Percentiles rank a stretch among this genome's conserved stretches.
These are phyloP conservation scores for Cutaneotrichosporon sp. DNA, from an alignment of 1,284 basidiomycete genomes.

Conservation along the genomic window DNA sequence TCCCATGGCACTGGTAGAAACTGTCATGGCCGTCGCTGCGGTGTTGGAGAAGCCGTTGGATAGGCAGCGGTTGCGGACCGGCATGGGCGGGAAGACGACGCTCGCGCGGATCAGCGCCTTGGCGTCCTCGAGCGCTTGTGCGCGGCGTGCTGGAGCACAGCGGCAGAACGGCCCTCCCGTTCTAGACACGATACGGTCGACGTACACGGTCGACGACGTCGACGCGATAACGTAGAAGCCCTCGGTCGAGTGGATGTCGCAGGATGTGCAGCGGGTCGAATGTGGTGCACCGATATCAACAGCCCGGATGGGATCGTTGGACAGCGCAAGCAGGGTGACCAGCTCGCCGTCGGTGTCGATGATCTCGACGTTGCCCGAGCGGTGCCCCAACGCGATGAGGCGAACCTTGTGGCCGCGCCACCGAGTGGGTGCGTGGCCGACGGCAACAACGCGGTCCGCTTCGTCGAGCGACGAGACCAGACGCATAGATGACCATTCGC, in stretches of 20 bases:
- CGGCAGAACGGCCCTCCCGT: constrained; percentile 29
- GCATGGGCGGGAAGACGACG: constrained; percentile 15
- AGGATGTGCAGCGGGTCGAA: constrained; percentile 34
- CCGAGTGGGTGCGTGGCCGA: constrained; percentile 1
- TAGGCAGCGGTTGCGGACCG: constrained; percentile 4
- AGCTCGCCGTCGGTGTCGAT: constrained; percentile 33
- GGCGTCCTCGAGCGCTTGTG: constrained; percentile 28
- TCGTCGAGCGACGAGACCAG: constrained; percentile 16
- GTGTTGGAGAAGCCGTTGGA: constrained; percentile 11
- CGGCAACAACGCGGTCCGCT: constrained; percentile 24
- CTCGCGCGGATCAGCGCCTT: constrained; percentile 7
- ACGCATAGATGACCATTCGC: constrained; percentile 16
- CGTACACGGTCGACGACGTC: constrained; percentile 29
- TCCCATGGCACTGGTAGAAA: too few relatives aligned
- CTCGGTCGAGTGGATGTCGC: constrained; percentile 30
- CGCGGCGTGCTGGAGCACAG: constrained; percentile 27
- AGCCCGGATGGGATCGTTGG: constrained; percentile 8
- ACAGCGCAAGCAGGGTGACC: constrained; percentile 11
- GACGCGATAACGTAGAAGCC: constrained; percentile 42
- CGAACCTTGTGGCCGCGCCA: constrained; percentile 18
- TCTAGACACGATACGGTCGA: constrained; percentile 36
- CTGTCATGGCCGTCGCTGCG: background rate
- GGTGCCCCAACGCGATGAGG: constrained; percentile 36
- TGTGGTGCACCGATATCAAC: constrained; percentile 25
- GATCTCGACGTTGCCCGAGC: constrained; percentile 40